Base-by-base conservation (phyloP, 139 green algal genomes). In the Asterochloris erici region DNA sequence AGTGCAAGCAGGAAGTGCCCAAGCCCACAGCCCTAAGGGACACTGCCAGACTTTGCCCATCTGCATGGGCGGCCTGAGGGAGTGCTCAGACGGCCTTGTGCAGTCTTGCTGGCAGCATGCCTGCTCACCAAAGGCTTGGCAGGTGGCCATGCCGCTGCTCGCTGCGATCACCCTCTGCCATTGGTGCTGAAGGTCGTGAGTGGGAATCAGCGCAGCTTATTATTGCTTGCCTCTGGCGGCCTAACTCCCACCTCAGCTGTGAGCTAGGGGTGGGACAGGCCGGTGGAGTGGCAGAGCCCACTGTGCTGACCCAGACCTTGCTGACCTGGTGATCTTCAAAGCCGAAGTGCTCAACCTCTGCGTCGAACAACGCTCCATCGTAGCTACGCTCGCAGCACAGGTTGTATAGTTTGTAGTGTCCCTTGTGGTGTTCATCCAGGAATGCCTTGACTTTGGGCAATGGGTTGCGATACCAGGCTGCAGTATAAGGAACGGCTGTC, bases 241-340 rank as follows among this genome's bases (percentile, higher is more conserved):
- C 21, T 71, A 71, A 71, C 4, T 71, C 19, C 66, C 66, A 12
- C 21, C 21, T 71, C 66, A 71, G 21, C 66, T 29, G 12, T 61
- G 11, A 21, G n/a, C 29, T 14, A 60, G 11, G 12, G 23, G 12
- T 76, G 70, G 26, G 29, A 54, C 9, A 38, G 12, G 19, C 23
- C 68, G 13, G 68, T 19, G 13, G 24, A 73, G 68, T 14, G 13
- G 68, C 68, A 27, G 12, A 24, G 11, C 24, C 23, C 12, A 73
- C 11, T 27, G 23, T 73, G 13, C 68, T 24, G 23, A 24, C 13
- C 24, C 68, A 73, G 68, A 19, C 23, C 68, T 24, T 24, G 24
- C 16, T 24, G 28, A 92, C 91, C 86, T 95, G 91, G 47, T 94
- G 90, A 66, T 95, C 92, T 70, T 92, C 91, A 75, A 93, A 89